Evolutionary conservation across 2,329 filamentous ascomycete species (phyloP), one percentile per base, ranked within the genome.

Genomic region (Sordariomycetes sp.): DNA sequence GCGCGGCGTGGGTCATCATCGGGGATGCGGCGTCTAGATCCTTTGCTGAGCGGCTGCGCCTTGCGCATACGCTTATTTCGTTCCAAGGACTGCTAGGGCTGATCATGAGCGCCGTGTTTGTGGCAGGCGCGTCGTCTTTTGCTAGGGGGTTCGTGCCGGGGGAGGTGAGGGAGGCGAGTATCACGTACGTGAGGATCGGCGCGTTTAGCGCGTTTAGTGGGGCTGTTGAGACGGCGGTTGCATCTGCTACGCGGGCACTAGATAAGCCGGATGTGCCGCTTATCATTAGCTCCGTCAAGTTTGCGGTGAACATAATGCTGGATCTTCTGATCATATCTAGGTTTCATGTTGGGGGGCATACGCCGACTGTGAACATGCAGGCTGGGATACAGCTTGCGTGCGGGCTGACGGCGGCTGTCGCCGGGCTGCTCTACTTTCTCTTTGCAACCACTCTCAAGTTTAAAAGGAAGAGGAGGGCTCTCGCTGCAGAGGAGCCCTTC

Each of bases 251-350:
- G 0, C 72, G 85, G 51, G 82, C 86, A 0, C 68, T 90, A 1
- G 86, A 89, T 65, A 77, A 80, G 55, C 85, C 85, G 0, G 85
- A 89, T 63, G 82, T 89, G 0, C 84, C 85, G 0, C 69, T 89
- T 0, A 63, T 86, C 1, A 85, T 89, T 61, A 87, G 79, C 65
- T 76, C 74, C 0, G 72, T 76, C 55, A 86, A 85, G 61, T 86
- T 88, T 56, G 69, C 72, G 0, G 66, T 86, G 59, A 89, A 89
- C 62, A 89, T 89, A 57, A 59, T 83, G 1, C 72, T 89, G 0
- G 84, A 88, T 60, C 64, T 89, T 57, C 69, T 89, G 1, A 64
- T 89, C 39, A 81, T 89, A 52, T 88, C 84, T 0, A 80, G 71
- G 1, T 84, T 86, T 56, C 82, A 85, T 60, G 76, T 88, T 1